Conservation (phyloP, 2,329 filamentous ascomycete genomes). For the Fusarium denticulatum region DNA sequence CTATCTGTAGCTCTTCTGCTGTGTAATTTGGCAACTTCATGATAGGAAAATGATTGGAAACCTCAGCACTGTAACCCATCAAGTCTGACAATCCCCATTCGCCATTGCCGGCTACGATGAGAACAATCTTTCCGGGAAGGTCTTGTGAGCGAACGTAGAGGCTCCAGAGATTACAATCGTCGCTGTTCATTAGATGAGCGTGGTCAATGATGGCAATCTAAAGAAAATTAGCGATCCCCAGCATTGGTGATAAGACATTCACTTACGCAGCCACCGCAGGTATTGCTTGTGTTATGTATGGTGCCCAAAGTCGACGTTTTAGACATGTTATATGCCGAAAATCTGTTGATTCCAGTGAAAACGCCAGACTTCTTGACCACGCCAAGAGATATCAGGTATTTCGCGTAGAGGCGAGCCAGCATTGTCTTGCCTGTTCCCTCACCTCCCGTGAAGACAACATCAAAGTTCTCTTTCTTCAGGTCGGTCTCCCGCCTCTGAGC, state of each 20-base stretch:
- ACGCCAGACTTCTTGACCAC: conserved; percentile 50
- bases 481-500: conserved; percentile 60
- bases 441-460: conserved; percentile 45
- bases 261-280: conserved; percentile 67
- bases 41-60: conserved; percentile 42
- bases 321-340: conserved; percentile 44
- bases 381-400: conserved; percentile 43
- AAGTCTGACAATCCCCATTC: conserved; percentile 68
- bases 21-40: conserved; percentile 74
- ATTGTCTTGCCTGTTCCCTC: conserved; percentile 46
- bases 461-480: conserved; percentile 54
- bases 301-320: conserved; percentile 48
- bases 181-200: conserved; percentile 43
- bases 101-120: conserved; percentile 44
- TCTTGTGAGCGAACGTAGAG: conserved; percentile 40
- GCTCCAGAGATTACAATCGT: conserved; percentile 44
- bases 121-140: conserved; percentile 43
- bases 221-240: conserved; percentile 8
- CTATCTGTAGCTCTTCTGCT: conserved; percentile 68
- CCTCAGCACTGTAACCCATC: conserved; percentile 62
- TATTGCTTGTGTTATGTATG: conserved; percentile 54
- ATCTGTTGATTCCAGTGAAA: conserved; percentile 52
- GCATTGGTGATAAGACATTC: neutral
- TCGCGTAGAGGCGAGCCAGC: conserved; percentile 44
- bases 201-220: conserved; percentile 46